phyloP scores from a whole-genome alignment of 176 grass and related monocot species.

The Eleusine indica region DNA sequence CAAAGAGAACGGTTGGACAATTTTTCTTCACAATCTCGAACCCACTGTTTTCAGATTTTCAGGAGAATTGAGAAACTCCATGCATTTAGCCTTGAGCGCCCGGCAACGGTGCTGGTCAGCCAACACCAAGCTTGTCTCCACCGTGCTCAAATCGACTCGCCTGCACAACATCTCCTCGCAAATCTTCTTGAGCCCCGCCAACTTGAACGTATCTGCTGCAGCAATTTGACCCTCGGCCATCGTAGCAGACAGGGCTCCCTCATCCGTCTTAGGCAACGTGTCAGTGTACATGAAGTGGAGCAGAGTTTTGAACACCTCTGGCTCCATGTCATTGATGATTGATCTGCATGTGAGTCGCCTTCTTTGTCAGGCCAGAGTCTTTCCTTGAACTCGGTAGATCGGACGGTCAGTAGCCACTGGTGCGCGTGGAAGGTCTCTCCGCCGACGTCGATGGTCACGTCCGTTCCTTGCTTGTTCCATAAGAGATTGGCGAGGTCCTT shows the following conservation, averaged over 20 bases:
- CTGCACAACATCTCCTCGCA: neutral
- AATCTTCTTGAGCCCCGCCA: constrained; percentile 32
- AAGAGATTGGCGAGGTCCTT: neutral
- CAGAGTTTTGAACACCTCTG: constrained; percentile 31
- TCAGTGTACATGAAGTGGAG: constrained; percentile 41
- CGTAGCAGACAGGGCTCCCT: neutral
- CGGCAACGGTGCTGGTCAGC: neutral
- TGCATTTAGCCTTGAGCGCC: neutral
- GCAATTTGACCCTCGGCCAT: constrained; percentile 22
- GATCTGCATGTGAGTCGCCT: neutral
- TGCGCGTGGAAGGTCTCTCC: neutral
- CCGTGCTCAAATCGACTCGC: neutral
- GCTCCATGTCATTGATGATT: neutral
- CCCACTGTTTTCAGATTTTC: neutral
- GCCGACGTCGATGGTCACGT: neutral
- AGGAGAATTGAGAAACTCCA: neutral
- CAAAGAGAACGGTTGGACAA: neutral
- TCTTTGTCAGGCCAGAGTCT: neutral
- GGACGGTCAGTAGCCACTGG: neutral
- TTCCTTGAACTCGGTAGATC: neutral
- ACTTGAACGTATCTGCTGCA: constrained; percentile 24
- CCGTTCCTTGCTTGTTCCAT: neutral
- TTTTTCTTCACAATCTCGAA: neutral
- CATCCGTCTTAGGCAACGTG: constrained; percentile 13
- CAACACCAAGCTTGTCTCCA: neutral